These are phyloP conservation scores for Actinidia polygama DNA, from an alignment of 179 eudicot species.

Conservation along the genomic window DNA sequence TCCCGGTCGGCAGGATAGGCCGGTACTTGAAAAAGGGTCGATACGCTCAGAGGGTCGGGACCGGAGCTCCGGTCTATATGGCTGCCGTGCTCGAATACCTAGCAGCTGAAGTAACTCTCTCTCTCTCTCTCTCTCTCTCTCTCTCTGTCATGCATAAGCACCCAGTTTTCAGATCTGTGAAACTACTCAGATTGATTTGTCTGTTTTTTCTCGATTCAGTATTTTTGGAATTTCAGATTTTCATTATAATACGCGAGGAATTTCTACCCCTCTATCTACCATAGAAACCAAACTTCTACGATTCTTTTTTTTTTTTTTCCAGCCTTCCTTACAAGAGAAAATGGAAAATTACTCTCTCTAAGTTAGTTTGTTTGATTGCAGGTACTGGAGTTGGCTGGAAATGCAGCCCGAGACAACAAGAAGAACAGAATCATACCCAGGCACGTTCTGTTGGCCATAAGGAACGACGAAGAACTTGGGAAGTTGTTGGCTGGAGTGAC, in stretches of 20 bases:
- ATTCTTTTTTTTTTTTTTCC: no score
- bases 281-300: no score
- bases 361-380: conserved; percentile 15
- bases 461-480: conserved; percentile 76
- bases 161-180: not conserved
- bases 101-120: conserved; percentile 54
- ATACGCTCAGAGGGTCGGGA: conserved; percentile 61
- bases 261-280: no score
- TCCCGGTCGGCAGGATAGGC: conserved; percentile 75
- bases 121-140: not conserved
- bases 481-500: conserved; percentile 59
- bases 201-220: not conserved
- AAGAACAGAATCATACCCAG: conserved; percentile 60
- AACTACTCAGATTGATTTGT: not conserved
- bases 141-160: no score
- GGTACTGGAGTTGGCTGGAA: conserved; percentile 75
- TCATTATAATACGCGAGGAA: no score
- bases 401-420: conserved; percentile 72
- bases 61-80: conserved; percentile 70
- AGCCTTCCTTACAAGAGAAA: no score
- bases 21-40: conserved; percentile 67
- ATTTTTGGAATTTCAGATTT: no score
- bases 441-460: conserved; percentile 55
- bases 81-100: conserved; percentile 59
- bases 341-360: not conserved